These are phyloP conservation scores for Talaromyces nanjingensis DNA, from an alignment of 495 filamentous ascomycete genomes.

Conservation along the genomic window DNA sequence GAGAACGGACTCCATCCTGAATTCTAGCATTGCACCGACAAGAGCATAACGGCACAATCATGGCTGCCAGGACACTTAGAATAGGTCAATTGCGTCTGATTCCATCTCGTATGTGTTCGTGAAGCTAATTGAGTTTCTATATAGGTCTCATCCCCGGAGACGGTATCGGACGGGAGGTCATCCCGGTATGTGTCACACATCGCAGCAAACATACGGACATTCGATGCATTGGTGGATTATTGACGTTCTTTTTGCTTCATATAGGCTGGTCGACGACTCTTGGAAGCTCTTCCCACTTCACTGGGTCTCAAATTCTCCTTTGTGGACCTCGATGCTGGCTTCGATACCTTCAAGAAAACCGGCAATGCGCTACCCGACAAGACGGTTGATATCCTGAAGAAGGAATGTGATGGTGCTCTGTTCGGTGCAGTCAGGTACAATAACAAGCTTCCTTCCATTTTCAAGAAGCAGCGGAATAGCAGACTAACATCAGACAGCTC, in stretches of 20 bases:
- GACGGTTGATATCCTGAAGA: constrained; percentile 77
- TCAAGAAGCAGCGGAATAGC: neutral
- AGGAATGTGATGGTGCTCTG: constrained; percentile 90
- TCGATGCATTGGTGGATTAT: neutral
- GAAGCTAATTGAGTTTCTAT: constrained; percentile 18
- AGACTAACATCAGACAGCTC: constrained; percentile 41
- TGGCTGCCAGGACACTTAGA: constrained; percentile 47
- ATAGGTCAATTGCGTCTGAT: constrained; percentile 37
- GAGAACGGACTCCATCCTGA: constrained; percentile 19
- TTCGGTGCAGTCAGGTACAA: constrained; percentile 83
- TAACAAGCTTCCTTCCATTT: constrained; percentile 1
- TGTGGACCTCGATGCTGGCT: constrained; percentile 84
- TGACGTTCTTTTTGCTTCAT: neutral
- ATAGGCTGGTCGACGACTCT: constrained; percentile 74
- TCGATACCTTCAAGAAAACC: constrained; percentile 82
- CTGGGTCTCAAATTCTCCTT: constrained; percentile 89
- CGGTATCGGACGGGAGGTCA: constrained; percentile 97
- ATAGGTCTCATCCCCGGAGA: constrained; percentile 94
- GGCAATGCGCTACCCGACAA: constrained; percentile 82
- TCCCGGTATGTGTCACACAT: constrained; percentile 50
- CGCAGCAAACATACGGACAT: neutral
- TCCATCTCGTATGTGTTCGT: constrained; percentile 1
- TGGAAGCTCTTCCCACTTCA: constrained; percentile 80
- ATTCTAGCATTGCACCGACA: neutral
- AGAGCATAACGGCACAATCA: neutral